Evolutionary conservation across 2,329 filamentous ascomycete genomes (phyloP).

Genomic region (Colletotrichum scovillei): DNA sequence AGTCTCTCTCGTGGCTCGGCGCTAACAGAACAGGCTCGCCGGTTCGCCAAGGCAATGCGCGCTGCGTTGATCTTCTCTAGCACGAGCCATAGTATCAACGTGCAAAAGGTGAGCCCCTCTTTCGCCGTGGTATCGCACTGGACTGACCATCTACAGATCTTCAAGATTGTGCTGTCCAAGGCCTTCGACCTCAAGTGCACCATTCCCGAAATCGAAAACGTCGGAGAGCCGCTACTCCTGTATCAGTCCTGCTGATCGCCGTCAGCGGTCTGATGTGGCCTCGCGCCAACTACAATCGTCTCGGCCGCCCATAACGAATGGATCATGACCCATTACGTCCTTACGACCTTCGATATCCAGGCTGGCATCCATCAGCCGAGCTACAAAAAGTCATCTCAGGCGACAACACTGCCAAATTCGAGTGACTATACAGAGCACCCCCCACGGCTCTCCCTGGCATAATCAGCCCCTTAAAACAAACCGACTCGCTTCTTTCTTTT

Average conservation of each 20-base stretch:
- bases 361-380: constrained; percentile 27
- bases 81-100: constrained; percentile 99
- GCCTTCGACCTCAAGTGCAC: constrained; percentile 99
- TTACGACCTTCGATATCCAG: constrained; percentile 32
- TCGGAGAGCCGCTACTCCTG: constrained; percentile 92
- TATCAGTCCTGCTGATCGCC: constrained; percentile 74
- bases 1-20: not conserved
- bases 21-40: constrained; percentile 74
- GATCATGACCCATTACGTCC: constrained; percentile 38
- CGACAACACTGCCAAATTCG: constrained; percentile 2
- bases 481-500: constrained; percentile 25
- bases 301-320: constrained; percentile 28
- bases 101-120: constrained; percentile 80
- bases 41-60: constrained; percentile 98
- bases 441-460: constrained; percentile 13
- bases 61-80: constrained; percentile 98
- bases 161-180: constrained; percentile 99
- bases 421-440: constrained; percentile 14
- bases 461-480: constrained; percentile 20
- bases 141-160: constrained; percentile 73
- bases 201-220: constrained; percentile 98
- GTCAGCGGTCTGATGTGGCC: constrained; percentile 5
- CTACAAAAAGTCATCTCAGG: constrained; percentile 3
- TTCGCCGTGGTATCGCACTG: constrained; percentile 7
- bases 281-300: not conserved